Base-by-base conservation (phyloP, 495 filamentous ascomycete genomes). In the Terfezia boudieri region DNA sequence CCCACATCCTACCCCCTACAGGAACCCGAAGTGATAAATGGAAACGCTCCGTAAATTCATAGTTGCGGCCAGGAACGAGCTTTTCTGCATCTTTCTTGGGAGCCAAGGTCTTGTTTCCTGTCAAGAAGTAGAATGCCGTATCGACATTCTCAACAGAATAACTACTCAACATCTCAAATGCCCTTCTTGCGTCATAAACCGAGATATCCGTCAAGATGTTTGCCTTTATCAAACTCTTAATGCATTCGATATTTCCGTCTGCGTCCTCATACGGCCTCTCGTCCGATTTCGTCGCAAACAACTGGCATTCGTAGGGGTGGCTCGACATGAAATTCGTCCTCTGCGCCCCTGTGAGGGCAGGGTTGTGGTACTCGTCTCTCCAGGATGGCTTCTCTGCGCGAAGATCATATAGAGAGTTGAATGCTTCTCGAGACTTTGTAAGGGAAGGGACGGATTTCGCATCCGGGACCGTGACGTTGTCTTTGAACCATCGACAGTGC, bases 401-500 rank as follows among this genome's bases (percentile, higher is more conserved):
- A 8, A 77, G 54, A 49, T 70, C 68, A 55, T 76, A 76, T 23
- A 72, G 53, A 37, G 62, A 57, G 50, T 76, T 71, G 49, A 80
- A 74, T 12, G 69, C 69, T 53, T 71, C 63, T 10, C 74, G 66
- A 20, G 73, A 73, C 1, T 70, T 69, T 17, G 77, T 74, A 22
- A 80, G 48, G 14, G 16, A 23, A 52, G 51, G 61, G 10, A 62
- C 63, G 49, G 14, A 53, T 46, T 54, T 59, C 50, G 57, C 61
- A 59, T 65, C 62, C 43, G 70, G 69, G 20, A 71, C 56, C 41
- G 75, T 71, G 7, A 78, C 57, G 50, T 73, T 71, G 12, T 69
- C 64, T 46, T 66, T 66, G 14, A 77, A 76, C 90, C 90, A 98
- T 11, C 81, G 73, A 32, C 92, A 73, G 10, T 94, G 62, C 38